A percentile compares a stretch with the other conserved stretches of the same genome.
These are phyloP conservation scores for Termitomyces sp. DNA, from an alignment of 768 basidiomycete species.

Conservation along the genomic window DNA sequence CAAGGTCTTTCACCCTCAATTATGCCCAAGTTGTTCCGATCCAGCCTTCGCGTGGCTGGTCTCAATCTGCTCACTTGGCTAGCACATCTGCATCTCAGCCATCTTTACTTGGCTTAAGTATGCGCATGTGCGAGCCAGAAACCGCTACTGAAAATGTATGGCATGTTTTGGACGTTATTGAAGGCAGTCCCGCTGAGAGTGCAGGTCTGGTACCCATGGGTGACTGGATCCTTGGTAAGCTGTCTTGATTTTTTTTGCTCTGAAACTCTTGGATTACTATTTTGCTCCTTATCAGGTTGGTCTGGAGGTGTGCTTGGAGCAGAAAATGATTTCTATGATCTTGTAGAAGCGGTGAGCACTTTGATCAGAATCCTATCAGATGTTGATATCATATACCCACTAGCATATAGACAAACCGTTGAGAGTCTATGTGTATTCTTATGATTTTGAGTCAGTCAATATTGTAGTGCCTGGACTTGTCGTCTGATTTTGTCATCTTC, in stretches of 20 bases:
- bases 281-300: constrained; percentile 75
- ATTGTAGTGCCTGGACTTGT: constrained; percentile 4
- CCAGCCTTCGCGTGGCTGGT: constrained; percentile 84
- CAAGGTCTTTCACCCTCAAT: constrained; percentile 1
- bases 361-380: background rate
- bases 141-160: constrained; percentile 90
- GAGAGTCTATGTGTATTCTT: constrained; percentile 93
- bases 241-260: background rate
- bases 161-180: constrained; percentile 96
- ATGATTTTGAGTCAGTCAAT: constrained; percentile 85
- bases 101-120: constrained; percentile 89
- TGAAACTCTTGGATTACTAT: constrained; percentile 19
- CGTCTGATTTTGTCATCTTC: constrained; percentile 7
- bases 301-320: constrained; percentile 88
- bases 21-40: constrained; percentile 69
- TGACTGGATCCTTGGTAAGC: constrained; percentile 44
- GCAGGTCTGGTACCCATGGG: constrained; percentile 94
- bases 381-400: background rate
- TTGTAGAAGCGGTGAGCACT: constrained; percentile 82
- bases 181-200: constrained; percentile 94
- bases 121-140: constrained; percentile 91
- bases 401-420: constrained; percentile 94
- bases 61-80: constrained; percentile 37
- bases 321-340: constrained; percentile 94
- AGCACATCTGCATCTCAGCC: constrained; percentile 54